These are phyloP conservation scores for Gleditsia sinensis DNA, from an alignment of 306 rosid genomes.

Conservation along the genomic window DNA sequence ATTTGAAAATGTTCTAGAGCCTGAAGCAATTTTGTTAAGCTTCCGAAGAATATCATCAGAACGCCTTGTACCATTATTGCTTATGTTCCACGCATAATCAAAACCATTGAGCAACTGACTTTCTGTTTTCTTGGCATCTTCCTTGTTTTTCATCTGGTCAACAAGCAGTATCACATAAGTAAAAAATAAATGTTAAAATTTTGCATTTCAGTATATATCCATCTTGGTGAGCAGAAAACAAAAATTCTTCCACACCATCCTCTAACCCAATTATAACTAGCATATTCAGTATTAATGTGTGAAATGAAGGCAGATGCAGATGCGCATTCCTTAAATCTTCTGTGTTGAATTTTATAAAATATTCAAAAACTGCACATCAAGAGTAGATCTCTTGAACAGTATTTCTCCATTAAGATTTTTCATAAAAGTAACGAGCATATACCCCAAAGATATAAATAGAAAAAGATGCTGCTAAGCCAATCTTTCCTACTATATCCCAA, in stretches of 20 bases:
- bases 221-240: background rate
- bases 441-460: background rate
- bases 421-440: background rate
- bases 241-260: background rate
- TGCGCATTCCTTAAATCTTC: background rate
- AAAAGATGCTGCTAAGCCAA: background rate
- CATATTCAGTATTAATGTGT: background rate
- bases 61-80: conserved; percentile 58
- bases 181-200: background rate
- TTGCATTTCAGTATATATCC: background rate
- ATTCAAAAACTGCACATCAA: conserved; percentile 8
- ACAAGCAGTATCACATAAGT: conserved; percentile 26
- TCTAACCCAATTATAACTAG: background rate
- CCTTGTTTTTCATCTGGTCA: conserved; percentile 73
- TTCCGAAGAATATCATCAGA: conserved; percentile 62
- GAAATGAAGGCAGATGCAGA: conserved; percentile 2
- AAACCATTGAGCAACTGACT: conserved; percentile 64
- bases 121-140: conserved; percentile 64
- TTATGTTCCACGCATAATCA: conserved; percentile 88
- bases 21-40: conserved; percentile 54
- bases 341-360: background rate
- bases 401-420: background rate
- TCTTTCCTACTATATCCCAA: background rate
- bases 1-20: conserved; percentile 40
- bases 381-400: background rate